Percentiles rank a stretch among this genome's conserved stretches.
Evolutionary conservation across 2,329 filamentous ascomycete species (phyloP).

Genomic region (Thelonectria blattea): DNA sequence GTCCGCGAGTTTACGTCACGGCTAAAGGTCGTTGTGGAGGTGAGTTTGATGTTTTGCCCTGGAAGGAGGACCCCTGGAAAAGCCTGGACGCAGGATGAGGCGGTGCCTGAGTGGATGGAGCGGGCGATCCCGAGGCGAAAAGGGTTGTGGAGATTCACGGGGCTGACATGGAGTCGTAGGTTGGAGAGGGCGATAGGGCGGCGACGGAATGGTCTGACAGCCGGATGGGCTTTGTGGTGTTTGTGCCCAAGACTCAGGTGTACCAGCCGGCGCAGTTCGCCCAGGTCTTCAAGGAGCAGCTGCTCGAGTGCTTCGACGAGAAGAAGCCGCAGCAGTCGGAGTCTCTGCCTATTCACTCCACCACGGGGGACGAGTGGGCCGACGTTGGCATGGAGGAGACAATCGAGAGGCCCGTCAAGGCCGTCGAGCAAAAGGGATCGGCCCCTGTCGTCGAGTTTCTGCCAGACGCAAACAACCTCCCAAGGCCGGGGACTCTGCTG

Average conservation of each 20-base stretch:
- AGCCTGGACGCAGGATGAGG: not conserved
- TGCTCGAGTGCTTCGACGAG: constrained; percentile 46
- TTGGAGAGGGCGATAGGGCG: constrained; percentile 36
- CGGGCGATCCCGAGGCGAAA: not conserved
- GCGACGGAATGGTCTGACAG: constrained; percentile 47
- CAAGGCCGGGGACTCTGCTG: constrained; percentile 55
- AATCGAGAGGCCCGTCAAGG: constrained; percentile 14
- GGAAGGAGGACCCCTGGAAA: no score
- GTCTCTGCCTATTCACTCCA: constrained; percentile 28
- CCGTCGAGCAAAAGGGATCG: not conserved
- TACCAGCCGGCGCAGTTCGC: constrained; percentile 43
- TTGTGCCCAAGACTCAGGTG: constrained; percentile 43
- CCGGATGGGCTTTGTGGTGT: constrained; percentile 47
- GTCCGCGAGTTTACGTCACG: constrained; percentile 29
- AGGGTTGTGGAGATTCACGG: not conserved
- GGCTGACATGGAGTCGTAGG: constrained; percentile 16
- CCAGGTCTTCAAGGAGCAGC: constrained; percentile 43
- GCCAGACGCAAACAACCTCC: constrained; percentile 49
- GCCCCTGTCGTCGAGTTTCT: constrained; percentile 40
- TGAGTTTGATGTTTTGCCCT: constrained; percentile 29
- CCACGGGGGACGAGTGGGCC: constrained; percentile 52
- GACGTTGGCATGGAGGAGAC: constrained; percentile 45
- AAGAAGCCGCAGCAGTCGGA: constrained; percentile 21
- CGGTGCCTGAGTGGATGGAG: not conserved
- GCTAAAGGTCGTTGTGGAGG: constrained; percentile 47